A percentile compares a stretch with the other conserved stretches of the same genome.
phyloP scores from a whole-genome alignment of 306 rosid genomes.

The Prunus fruticosa region DNA sequence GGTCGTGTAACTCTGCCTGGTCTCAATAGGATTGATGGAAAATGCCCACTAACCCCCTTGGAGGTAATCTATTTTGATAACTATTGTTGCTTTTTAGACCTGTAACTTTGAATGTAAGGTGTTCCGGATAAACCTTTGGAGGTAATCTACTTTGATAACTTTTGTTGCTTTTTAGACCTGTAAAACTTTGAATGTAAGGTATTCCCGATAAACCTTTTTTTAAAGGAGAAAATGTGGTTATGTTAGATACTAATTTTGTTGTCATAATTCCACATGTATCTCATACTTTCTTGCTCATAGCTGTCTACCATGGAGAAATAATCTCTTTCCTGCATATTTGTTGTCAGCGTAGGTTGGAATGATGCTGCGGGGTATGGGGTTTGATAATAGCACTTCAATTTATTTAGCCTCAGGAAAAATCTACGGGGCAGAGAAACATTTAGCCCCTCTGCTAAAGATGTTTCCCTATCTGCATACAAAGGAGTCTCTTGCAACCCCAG shows the following conservation, averaged over 20 bases:
- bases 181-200: too few relatives aligned
- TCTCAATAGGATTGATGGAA: constrained; percentile 78
- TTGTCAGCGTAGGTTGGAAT: constrained; percentile 72
- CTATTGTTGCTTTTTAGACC: constrained; percentile 14
- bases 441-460: constrained; percentile 72
- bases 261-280: background rate
- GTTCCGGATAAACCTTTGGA: background rate
- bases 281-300: background rate
- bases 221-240: background rate
- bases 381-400: constrained; percentile 71
- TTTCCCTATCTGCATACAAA: constrained; percentile 85
- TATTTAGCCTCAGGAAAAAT: constrained; percentile 91
- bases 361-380: constrained; percentile 96
- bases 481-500: constrained; percentile 78
- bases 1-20: constrained; percentile 57
- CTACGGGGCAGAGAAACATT: constrained; percentile 68
- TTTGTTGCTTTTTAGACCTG: too few relatives aligned
- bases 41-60: constrained; percentile 89
- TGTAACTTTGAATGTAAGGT: background rate
- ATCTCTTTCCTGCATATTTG: constrained; percentile 26
- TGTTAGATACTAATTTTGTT: background rate
- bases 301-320: constrained; percentile 2
- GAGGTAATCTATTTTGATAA: constrained; percentile 54
- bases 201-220: background rate
- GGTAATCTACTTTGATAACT: too few relatives aligned